Evolutionary conservation across 2,329 filamentous ascomycete genomes (phyloP).

Genomic region (Pseudonectria buxi): DNA sequence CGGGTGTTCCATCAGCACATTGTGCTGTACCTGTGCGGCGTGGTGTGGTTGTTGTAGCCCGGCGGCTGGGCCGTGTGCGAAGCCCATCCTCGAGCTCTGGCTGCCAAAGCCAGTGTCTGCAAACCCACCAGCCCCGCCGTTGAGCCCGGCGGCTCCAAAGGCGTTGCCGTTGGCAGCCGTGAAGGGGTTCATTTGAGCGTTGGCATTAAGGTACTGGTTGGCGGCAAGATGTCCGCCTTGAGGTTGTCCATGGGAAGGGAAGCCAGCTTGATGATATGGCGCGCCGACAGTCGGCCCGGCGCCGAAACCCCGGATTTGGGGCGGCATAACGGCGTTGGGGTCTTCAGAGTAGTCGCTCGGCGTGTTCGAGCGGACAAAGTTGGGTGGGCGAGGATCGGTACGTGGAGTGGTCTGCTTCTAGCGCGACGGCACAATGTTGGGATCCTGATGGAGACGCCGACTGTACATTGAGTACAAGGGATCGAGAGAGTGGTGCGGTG

Average conservation of each 20-base stretch:
- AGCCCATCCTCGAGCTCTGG: constrained; percentile 82
- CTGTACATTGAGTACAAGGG: constrained; percentile 11
- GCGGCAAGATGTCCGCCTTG: constrained; percentile 50
- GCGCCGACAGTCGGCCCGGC: constrained; percentile 31
- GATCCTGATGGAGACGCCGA: constrained; percentile 9
- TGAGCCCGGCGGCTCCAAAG: constrained; percentile 52
- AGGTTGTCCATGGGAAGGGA: constrained; percentile 45
- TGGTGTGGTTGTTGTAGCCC: constrained; percentile 55
- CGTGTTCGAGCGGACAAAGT: background rate
- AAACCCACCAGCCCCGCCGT: constrained; percentile 51
- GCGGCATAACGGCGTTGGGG: constrained; percentile 24
- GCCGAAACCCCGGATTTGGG: constrained; percentile 33
- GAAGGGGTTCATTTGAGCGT: constrained; percentile 62
- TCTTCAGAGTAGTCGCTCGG: background rate
- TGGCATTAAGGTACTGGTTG: constrained; percentile 67
- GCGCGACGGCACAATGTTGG: background rate
- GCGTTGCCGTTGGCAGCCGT: constrained; percentile 45
- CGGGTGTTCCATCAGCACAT: constrained; percentile 35
- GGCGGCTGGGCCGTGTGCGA: constrained; percentile 55
- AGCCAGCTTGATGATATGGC: constrained; percentile 41
- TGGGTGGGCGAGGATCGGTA: background rate
- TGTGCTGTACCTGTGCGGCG: constrained; percentile 34
- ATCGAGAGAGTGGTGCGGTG: background rate
- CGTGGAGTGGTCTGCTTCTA: background rate
- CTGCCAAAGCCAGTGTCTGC: constrained; percentile 70